Evolutionary conservation across 1,139 yeast genomes (phyloP).

Genomic region (Scheffersomyces parashehatae): DNA sequence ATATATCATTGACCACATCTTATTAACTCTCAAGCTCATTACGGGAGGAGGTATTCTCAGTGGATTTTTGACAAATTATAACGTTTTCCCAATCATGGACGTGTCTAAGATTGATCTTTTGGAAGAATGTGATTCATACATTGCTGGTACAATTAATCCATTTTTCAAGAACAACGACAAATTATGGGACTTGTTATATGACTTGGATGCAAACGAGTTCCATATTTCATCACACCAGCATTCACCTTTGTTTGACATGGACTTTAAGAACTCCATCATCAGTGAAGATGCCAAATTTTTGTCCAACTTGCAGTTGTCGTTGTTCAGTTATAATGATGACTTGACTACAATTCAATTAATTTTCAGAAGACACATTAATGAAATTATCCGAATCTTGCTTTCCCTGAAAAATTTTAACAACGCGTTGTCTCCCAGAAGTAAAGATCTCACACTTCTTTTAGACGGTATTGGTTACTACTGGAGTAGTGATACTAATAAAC

Average conservation of each 20-base stretch:
- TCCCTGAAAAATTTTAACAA: slow-evolving; percentile 40
- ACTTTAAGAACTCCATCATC: slow-evolving; percentile 38
- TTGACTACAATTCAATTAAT: slow-evolving; percentile 49
- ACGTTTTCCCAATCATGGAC: slow-evolving; percentile 63
- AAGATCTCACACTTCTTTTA: slow-evolving; percentile 32
- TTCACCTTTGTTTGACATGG: slow-evolving; percentile 10
- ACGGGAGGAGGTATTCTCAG: slow-evolving; percentile 62
- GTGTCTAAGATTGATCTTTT: slow-evolving; percentile 60
- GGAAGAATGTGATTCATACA: slow-evolving; percentile 52
- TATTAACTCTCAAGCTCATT: slow-evolving; percentile 53
- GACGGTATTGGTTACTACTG: slow-evolving; percentile 50
- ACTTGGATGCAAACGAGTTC: slow-evolving; percentile 52
- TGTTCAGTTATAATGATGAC: slow-evolving; percentile 50
- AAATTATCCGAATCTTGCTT: slow-evolving; percentile 41
- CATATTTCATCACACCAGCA: slow-evolving; percentile 24
- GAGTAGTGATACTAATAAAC: slow-evolving; percentile 43
- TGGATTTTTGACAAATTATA: slow-evolving; percentile 47
- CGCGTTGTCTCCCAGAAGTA: slow-evolving; percentile 18
- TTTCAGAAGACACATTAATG: slow-evolving; percentile 49
- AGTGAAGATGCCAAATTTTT: slow-evolving; percentile 51
- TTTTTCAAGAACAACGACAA: slow-evolving; percentile 60
- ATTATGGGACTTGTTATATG: slow-evolving; percentile 61
- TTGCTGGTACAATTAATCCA: slow-evolving; percentile 71
- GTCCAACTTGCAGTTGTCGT: slow-evolving; percentile 44
- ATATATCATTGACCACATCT: slow-evolving; percentile 54